Conservation (phyloP, 331 rosid genomes). For the Quercus lobata region DNA sequence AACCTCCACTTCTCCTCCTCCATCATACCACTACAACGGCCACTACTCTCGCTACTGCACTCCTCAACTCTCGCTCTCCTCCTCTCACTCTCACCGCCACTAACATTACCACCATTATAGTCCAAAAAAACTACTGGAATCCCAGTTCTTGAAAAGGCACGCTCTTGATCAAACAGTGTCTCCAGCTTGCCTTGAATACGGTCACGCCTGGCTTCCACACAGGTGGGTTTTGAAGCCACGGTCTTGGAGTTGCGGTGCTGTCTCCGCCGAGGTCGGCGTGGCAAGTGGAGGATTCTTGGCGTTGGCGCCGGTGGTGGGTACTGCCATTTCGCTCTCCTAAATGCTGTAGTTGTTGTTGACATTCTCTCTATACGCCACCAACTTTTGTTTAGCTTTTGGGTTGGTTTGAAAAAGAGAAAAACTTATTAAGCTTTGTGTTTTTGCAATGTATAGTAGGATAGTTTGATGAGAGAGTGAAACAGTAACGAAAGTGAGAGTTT, state of each 20-base stretch:
- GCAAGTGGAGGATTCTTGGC: constrained; percentile 76
- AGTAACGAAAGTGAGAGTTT: neutral
- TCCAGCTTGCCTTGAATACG: constrained; percentile 39
- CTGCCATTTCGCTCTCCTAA: constrained; percentile 67
- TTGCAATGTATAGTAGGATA: neutral
- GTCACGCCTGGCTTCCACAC: constrained; percentile 21
- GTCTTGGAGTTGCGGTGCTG: constrained; percentile 19
- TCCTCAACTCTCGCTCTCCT: constrained; percentile 47
- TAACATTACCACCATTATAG: neutral
- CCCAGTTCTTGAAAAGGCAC: constrained; percentile 21
- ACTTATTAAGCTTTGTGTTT: neutral
- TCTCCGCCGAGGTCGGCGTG: constrained; percentile 70
- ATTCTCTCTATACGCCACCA: constrained; percentile 12
- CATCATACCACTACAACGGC: constrained; percentile 14
- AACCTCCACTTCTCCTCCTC: constrained; percentile 90
- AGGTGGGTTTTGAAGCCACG: constrained; percentile 19
- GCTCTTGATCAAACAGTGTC: constrained; percentile 56
- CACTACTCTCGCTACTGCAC: constrained; percentile 14
- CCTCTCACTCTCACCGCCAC: constrained; percentile 22
- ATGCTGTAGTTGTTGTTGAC: constrained; percentile 33
- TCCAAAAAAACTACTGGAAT: constrained; percentile 58
- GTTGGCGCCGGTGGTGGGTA: constrained; percentile 74
- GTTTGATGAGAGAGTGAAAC: constrained; percentile 5
- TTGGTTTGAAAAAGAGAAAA: neutral
- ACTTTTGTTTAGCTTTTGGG: neutral